phyloP scores from a whole-genome alignment of 2,329 filamentous ascomycete species.

The Alternaria triticina region DNA sequence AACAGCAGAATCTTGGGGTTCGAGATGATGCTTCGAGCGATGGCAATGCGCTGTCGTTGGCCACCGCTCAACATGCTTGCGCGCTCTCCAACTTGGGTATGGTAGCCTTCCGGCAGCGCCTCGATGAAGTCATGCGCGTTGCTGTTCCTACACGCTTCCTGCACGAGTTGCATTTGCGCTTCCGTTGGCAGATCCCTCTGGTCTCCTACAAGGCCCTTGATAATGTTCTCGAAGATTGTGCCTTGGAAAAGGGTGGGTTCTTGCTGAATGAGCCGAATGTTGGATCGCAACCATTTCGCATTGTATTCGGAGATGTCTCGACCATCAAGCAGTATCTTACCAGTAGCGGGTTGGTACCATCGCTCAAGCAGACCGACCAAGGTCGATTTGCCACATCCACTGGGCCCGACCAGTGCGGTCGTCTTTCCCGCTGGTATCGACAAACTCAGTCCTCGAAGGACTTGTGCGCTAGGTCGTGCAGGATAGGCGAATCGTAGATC shows the following conservation, averaged over 20 bases:
- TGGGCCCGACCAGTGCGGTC: conserved; percentile 62
- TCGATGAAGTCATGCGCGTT: not conserved
- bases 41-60: conserved; percentile 95
- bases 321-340: conserved; percentile 71
- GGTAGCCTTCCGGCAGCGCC: not conserved
- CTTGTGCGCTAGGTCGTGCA: conserved; percentile 77
- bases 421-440: conserved; percentile 61
- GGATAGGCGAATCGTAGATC: conserved; percentile 92
- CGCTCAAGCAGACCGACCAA: conserved; percentile 89
- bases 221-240: conserved; percentile 56
- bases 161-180: not conserved
- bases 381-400: conserved; percentile 90
- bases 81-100: not conserved
- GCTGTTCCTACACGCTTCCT: not conserved
- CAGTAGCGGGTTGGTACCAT: conserved; percentile 84
- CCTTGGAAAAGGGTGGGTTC: conserved; percentile 56
- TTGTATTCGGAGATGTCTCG: conserved; percentile 60
- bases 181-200: not conserved
- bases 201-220: conserved; percentile 49
- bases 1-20: conserved; percentile 90
- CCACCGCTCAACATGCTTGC: conserved; percentile 62
- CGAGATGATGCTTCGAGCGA: conserved; percentile 86
- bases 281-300: conserved; percentile 55
- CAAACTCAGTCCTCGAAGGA: conserved; percentile 65
- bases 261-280: conserved; percentile 73